phyloP scores from a whole-genome alignment of 2,329 filamentous ascomycete genomes.

The Ascomycota sp. region DNA sequence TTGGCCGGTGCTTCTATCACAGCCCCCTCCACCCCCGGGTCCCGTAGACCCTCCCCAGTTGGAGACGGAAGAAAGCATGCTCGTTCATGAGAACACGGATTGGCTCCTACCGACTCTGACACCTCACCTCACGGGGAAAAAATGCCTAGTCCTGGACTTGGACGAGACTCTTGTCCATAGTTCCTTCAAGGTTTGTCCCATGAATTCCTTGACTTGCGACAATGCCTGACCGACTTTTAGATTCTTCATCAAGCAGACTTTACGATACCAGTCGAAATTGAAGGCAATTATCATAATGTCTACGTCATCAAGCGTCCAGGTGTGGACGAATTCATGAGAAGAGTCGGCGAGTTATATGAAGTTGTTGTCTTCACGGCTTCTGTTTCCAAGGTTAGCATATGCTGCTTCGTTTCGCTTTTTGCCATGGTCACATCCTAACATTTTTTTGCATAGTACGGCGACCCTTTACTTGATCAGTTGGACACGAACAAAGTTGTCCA shows the following conservation, averaged over 20 bases:
- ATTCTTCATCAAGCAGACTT: conserved; percentile 96
- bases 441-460: conserved; percentile 50
- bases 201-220: too few relatives aligned
- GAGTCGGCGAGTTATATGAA: conserved; percentile 92
- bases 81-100: conserved; percentile 24
- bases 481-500: conserved; percentile 96
- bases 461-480: conserved; percentile 84
- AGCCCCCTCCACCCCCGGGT: conserved; percentile 26
- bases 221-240: conserved; percentile 22
- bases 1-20: conserved; percentile 20
- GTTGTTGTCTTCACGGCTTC: conserved; percentile 97
- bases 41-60: conserved; percentile 19
- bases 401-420: neutral
- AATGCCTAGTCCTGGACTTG: conserved; percentile 85
- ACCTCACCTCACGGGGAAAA: conserved; percentile 64
- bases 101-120: conserved; percentile 67
- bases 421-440: neutral
- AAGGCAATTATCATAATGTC: conserved; percentile 97
- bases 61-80: conserved; percentile 19
- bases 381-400: conserved; percentile 61
- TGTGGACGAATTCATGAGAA: conserved; percentile 97
- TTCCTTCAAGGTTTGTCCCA: conserved; percentile 68
- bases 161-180: conserved; percentile 96
- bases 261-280: conserved; percentile 95
- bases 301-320: conserved; percentile 99